Percentiles rank a stretch among this genome's conserved stretches.
These are phyloP conservation scores for Akanthomyces muscarius DNA, from an alignment of 2,329 filamentous ascomycete species.

Conservation along the genomic window DNA sequence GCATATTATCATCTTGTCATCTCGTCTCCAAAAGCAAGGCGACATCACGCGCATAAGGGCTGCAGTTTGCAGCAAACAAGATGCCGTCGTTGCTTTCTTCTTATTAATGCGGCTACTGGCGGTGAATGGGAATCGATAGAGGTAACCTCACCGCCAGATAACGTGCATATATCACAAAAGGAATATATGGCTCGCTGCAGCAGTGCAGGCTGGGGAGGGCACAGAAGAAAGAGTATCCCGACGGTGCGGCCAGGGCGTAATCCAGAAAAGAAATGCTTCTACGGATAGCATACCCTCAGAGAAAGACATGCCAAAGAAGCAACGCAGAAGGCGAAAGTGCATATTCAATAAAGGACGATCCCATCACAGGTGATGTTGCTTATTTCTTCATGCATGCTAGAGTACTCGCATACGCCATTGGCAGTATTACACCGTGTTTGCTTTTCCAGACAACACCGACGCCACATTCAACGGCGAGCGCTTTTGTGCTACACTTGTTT, in stretches of 20 bases:
- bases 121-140: slow-evolving; percentile 2
- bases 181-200: neutral
- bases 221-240: neutral
- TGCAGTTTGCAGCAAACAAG: slow-evolving; percentile 4
- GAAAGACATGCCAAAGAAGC: neutral
- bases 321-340: neutral
- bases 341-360: neutral
- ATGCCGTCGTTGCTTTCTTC: neutral
- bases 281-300: no score
- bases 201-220: neutral
- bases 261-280: no score
- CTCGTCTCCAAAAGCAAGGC: neutral
- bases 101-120: neutral
- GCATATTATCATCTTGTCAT: neutral
- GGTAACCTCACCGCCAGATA: slow-evolving; percentile 13
- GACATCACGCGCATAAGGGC: slow-evolving; percentile 10
- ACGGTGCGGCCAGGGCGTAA: neutral
- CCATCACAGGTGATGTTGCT: slow-evolving; percentile 1
- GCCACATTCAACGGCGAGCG: slow-evolving; percentile 7
- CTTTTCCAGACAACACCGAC: neutral
- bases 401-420: neutral
- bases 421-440: neutral
- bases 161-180: neutral
- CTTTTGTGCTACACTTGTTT: neutral
- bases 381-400: neutral